Evolutionary conservation across 192 early-diverging fungal genomes (phyloP).

Genomic region (Thamnidium elegans): DNA sequence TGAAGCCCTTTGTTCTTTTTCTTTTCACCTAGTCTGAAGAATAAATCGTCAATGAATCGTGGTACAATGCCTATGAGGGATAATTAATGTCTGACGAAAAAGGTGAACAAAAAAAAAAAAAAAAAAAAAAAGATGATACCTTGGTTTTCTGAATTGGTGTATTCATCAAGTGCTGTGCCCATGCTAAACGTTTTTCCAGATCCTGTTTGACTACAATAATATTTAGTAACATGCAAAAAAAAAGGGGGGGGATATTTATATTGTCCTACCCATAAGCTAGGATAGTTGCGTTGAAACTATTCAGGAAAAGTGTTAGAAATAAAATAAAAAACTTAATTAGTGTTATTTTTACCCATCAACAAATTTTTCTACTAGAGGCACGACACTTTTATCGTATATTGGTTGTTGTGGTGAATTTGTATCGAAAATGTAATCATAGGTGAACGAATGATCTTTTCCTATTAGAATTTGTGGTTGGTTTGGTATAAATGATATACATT

Average conservation of each 20-base stretch:
- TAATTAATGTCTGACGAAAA: conserved; percentile 59
- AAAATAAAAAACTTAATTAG: background rate
- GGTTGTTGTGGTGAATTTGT: conserved; percentile 48
- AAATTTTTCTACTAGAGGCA: conserved; percentile 62
- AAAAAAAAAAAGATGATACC: background rate
- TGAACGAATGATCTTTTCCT: conserved; percentile 59
- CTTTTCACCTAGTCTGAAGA: conserved; percentile 33
- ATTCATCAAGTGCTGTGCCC: conserved; percentile 67
- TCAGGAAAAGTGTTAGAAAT: background rate
- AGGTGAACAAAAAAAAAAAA: conserved; percentile 33
- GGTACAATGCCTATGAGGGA: conserved; percentile 63
- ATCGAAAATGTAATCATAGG: conserved; percentile 67
- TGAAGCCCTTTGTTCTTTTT: conserved; percentile 28
- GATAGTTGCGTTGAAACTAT: conserved; percentile 89
- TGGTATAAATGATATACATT: conserved; percentile 56
- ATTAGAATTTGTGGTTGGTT: conserved; percentile 61
- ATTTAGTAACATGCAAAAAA: background rate
- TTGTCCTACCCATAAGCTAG: conserved; percentile 14
- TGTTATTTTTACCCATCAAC: conserved; percentile 70
- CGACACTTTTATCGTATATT: conserved; percentile 59
- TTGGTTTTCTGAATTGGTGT: conserved; percentile 6
- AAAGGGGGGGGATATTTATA: background rate
- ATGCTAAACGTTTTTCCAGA: conserved; percentile 94
- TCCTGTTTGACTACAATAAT: conserved; percentile 69
- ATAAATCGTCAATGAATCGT: conserved; percentile 61